Percentiles rank a stretch among this genome's conserved stretches.
Conservation (phyloP, 2,329 filamentous ascomycete genomes). For the Ophioceras dolichostomum region DNA sequence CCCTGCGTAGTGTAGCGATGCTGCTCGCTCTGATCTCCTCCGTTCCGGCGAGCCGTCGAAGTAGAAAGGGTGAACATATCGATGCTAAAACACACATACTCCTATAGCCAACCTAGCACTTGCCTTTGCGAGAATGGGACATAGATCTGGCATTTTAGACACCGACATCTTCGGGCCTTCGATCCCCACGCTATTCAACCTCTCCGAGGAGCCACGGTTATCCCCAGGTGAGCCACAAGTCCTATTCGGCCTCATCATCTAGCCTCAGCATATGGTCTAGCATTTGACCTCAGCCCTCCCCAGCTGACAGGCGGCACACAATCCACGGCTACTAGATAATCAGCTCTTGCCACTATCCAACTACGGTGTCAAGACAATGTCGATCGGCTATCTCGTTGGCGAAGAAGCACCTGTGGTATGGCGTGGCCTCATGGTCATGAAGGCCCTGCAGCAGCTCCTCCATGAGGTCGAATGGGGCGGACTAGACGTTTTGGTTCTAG, state of each 20-base stretch:
- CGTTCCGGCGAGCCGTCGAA: no score
- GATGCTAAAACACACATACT: no score
- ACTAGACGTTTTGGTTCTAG: slow-evolving; percentile 78
- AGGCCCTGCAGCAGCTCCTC: slow-evolving; percentile 86
- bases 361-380: slow-evolving; percentile 97
- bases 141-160: slow-evolving; percentile 79
- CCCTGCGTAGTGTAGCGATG: no score
- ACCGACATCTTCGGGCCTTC: slow-evolving; percentile 96
- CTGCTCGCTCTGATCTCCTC: no score
- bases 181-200: slow-evolving; percentile 77
- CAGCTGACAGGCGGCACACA: no score
- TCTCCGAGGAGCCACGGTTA: slow-evolving; percentile 66
- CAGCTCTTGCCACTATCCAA: slow-evolving; percentile 80
- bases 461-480: slow-evolving; percentile 92
- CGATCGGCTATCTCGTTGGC: slow-evolving; percentile 85
- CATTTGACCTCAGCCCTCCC: background rate
- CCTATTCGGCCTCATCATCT: no score
- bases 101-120: slow-evolving; percentile 80
- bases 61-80: no score
- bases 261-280: no score
- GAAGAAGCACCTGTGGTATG: slow-evolving; percentile 79
- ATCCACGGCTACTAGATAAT: no score
- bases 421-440: slow-evolving; percentile 96
- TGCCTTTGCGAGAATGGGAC: slow-evolving; percentile 69
- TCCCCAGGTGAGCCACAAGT: slow-evolving; percentile 51